phyloP scores from a whole-genome alignment of 106 monocot species.

The Dactylorhiza incarnata region DNA sequence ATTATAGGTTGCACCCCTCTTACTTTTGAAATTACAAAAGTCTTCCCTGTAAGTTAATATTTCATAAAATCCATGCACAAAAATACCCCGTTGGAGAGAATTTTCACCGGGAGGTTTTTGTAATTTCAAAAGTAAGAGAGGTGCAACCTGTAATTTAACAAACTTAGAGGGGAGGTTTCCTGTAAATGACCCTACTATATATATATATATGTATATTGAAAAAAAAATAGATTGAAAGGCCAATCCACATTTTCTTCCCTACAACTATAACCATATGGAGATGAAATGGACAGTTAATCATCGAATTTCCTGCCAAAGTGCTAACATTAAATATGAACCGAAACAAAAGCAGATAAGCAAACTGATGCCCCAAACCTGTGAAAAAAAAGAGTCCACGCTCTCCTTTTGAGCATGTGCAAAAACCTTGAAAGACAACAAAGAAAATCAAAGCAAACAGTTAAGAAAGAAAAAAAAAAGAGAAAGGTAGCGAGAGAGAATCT shows the following conservation, averaged over 20 bases:
- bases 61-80: no score
- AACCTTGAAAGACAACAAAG: conserved; percentile 34
- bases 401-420: conserved; percentile 96
- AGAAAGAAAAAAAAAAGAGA: background rate
- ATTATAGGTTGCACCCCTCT: no score
- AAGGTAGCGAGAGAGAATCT: conserved; percentile 8
- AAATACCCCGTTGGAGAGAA: no score
- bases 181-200: no score
- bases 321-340: background rate
- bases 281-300: background rate
- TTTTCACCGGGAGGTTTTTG: no score
- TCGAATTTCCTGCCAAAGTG: background rate
- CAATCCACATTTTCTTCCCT: background rate
- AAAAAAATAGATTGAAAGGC: background rate
- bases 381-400: conserved; percentile 92
- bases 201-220: background rate
- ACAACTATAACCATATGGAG: background rate
- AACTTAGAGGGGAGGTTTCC: no score
- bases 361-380: conserved; percentile 57
- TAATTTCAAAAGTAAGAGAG: no score
- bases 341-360: background rate
- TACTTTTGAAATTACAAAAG: no score
- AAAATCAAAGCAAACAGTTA: background rate
- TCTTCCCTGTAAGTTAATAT: no score
- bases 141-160: no score